Evolutionary conservation across 2,329 filamentous ascomycete genomes (phyloP).

Genomic region (Ampelomyces quisqualis): DNA sequence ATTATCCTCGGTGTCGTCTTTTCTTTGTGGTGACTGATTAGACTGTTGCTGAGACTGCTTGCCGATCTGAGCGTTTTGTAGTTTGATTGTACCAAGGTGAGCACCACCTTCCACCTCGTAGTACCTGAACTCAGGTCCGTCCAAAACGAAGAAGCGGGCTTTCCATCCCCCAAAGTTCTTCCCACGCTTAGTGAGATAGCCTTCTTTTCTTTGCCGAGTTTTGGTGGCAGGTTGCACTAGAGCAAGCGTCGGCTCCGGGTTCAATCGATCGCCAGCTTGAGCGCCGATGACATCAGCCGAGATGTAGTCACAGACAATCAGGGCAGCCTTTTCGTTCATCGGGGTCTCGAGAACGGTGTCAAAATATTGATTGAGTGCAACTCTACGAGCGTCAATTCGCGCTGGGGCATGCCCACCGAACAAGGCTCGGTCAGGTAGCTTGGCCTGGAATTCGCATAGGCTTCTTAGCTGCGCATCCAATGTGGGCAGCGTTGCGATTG

Average conservation of each 20-base stretch:
- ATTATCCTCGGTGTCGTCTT: conserved; percentile 77
- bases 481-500: conserved; percentile 74
- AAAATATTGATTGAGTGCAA: conserved; percentile 80
- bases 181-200: conserved; percentile 92
- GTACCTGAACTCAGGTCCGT: conserved; percentile 76
- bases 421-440: conserved; percentile 77
- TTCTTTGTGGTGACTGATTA: conserved; percentile 62
- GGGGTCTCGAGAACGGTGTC: conserved; percentile 80
- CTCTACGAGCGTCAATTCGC: conserved; percentile 82
- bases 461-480: conserved; percentile 81
- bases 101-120: conserved; percentile 88
- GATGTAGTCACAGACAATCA: conserved; percentile 84
- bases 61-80: conserved; percentile 87
- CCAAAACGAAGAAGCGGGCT: conserved; percentile 70
- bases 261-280: conserved; percentile 56
- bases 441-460: conserved; percentile 69
- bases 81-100: conserved; percentile 89
- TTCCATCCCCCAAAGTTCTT: conserved; percentile 99
- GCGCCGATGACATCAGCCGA: conserved; percentile 65
- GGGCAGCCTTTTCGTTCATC: conserved; percentile 72
- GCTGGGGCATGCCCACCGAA: conserved; percentile 93
- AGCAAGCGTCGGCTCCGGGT: conserved; percentile 55
- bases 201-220: conserved; percentile 72
- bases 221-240: conserved; percentile 45
- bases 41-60: conserved; percentile 72